Percentiles rank a stretch among this genome's conserved stretches.
Evolutionary conservation across 2,329 filamentous ascomycete genomes (phyloP).

Genomic region (Apiospora pterosperma): DNA sequence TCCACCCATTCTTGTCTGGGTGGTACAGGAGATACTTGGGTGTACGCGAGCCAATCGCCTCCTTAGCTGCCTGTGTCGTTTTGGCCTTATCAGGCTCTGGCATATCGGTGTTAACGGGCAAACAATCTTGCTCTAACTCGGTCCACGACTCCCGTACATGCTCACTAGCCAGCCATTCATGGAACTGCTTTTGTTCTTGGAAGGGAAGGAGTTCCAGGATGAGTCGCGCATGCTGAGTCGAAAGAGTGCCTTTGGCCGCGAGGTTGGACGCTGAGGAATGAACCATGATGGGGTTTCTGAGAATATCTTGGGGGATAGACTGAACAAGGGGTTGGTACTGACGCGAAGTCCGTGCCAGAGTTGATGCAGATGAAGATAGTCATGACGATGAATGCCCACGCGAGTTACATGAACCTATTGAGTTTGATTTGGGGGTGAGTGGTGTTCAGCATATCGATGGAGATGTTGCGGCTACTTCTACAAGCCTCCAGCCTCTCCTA

Average conservation of each 20-base stretch:
- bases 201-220: conserved; percentile 37
- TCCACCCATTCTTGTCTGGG: conserved; percentile 34
- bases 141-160: conserved; percentile 32
- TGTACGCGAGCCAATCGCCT: conserved; percentile 25
- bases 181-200: conserved; percentile 29
- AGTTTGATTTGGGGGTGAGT: not conserved
- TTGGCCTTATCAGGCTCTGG: conserved; percentile 31
- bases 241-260: conserved; percentile 10
- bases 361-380: not conserved
- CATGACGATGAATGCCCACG: not conserved
- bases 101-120: conserved; percentile 15
- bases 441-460: not conserved
- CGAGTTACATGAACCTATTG: not conserved
- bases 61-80: conserved; percentile 26
- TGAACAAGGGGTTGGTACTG: not conserved
- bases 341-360: not conserved
- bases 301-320: not conserved
- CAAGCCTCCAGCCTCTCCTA: not conserved
- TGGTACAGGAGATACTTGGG: conserved; percentile 31
- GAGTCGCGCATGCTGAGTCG: conserved; percentile 33
- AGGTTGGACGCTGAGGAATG: not conserved
- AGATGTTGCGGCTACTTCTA: not conserved
- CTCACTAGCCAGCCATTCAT: conserved; percentile 30
- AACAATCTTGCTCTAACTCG: conserved; percentile 33
- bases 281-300: not conserved